A percentile compares a stretch with the other conserved stretches of the same genome.
Conservation (phyloP, 768 basidiomycete species). For the Mycena pura region DNA sequence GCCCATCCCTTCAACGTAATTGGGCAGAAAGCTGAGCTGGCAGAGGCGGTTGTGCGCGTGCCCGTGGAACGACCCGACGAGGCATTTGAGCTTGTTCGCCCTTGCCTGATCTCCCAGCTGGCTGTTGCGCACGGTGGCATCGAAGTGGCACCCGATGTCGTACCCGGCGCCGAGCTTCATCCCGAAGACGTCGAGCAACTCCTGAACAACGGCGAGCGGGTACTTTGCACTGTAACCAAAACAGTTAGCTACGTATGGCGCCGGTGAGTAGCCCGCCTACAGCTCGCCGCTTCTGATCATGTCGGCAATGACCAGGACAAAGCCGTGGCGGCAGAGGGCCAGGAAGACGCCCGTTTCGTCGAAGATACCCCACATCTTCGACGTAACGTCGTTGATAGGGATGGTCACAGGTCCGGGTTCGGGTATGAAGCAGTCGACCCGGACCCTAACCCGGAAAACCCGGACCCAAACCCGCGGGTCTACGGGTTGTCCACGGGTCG, state of each 20-base stretch:
- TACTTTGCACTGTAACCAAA: conserved; percentile 34
- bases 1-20: too few species aligned
- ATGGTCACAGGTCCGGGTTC: too few species aligned
- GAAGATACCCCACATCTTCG: conserved; percentile 43
- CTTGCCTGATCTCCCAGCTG: conserved; percentile 15
- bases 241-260: background rate
- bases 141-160: conserved; percentile 32
- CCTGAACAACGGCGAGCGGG: conserved; percentile 30
- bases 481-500: too few species aligned
- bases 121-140: conserved; percentile 24
- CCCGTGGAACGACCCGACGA: background rate
- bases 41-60: conserved; percentile 19
- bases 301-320: conserved; percentile 38
- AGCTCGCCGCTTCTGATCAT: conserved; percentile 44
- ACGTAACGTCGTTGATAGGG: conserved; percentile 26
- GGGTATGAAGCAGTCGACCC: too few species aligned
- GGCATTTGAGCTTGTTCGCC: background rate
- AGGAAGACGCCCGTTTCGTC: conserved; percentile 47
- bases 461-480: too few species aligned
- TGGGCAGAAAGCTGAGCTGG: conserved; percentile 2
- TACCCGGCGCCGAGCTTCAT: conserved; percentile 21
- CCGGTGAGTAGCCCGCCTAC: conserved; percentile 30
- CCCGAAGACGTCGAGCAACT: conserved; percentile 29
- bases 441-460: too few species aligned
- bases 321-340: conserved; percentile 41